Evolutionary conservation across 768 basidiomycete genomes (phyloP).

Genomic region (Pleurotus eryngii): DNA sequence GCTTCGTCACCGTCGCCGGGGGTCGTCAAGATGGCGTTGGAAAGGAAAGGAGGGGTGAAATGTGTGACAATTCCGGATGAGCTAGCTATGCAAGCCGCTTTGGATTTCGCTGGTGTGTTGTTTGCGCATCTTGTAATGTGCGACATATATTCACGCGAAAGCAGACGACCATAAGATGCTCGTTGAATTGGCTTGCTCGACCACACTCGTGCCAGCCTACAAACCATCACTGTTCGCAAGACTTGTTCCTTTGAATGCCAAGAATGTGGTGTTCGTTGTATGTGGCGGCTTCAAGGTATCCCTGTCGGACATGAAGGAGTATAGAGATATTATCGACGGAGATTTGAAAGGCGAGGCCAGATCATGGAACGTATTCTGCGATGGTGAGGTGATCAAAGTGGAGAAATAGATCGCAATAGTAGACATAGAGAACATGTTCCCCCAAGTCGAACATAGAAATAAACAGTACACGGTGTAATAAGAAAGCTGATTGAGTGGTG

Average conservation of each 20-base stretch:
- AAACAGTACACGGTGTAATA: background rate
- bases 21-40: conserved; percentile 63
- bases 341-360: conserved; percentile 24
- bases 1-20: conserved; percentile 62
- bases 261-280: conserved; percentile 59
- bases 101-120: conserved; percentile 54
- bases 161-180: conserved; percentile 74
- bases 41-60: conserved; percentile 51
- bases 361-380: conserved; percentile 35
- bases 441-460: background rate
- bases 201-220: conserved; percentile 67
- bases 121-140: background rate
- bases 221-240: conserved; percentile 50
- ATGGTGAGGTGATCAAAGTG: conserved; percentile 33
- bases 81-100: conserved; percentile 59
- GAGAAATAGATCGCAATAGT: conserved; percentile 9
- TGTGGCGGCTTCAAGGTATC: conserved; percentile 74
- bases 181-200: conserved; percentile 72
- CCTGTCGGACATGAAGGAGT: conserved; percentile 48
- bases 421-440: too few species aligned
- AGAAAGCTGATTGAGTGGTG: background rate
- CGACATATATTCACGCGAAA: conserved; percentile 3
- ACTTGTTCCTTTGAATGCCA: conserved; percentile 34
- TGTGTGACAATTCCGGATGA: conserved; percentile 67
- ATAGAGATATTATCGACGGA: conserved; percentile 34